Conservation (phyloP, 2,329 filamentous ascomycete species). For the Verticillium dahliae region DNA sequence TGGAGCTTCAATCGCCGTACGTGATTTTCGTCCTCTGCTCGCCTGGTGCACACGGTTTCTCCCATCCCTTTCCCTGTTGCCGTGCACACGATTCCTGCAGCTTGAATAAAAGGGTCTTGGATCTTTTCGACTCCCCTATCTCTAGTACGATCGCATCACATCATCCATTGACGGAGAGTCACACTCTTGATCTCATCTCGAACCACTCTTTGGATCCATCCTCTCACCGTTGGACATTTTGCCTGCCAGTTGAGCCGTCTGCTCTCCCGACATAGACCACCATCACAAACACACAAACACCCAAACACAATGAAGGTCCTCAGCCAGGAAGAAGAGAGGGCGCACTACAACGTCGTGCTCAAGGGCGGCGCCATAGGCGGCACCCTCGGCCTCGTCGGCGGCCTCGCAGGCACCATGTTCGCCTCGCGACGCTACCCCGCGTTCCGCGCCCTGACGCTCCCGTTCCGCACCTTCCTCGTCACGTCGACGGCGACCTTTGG, state of each 20-base stretch:
- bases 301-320: slow-evolving; percentile 78
- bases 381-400: slow-evolving; percentile 57
- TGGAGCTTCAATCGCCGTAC: background rate
- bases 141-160: background rate
- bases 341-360: slow-evolving; percentile 76
- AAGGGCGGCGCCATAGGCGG: slow-evolving; percentile 75
- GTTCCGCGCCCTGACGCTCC: slow-evolving; percentile 77
- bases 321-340: slow-evolving; percentile 85
- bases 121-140: background rate
- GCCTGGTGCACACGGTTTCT: background rate
- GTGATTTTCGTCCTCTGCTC: background rate
- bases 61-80: background rate
- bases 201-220: too few species aligned
- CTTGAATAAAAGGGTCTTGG: background rate
- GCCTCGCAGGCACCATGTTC: slow-evolving; percentile 59
- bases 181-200: too few species aligned
- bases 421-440: slow-evolving; percentile 67
- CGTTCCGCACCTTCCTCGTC: slow-evolving; percentile 86
- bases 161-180: background rate
- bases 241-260: too few species aligned
- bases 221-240: too few species aligned
- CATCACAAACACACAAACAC: background rate
- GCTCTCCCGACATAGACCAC: background rate
- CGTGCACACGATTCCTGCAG: background rate
- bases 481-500: slow-evolving; percentile 76